Base-by-base conservation (phyloP, 495 filamentous ascomycete genomes). In the Penicillium subrubescens region DNA sequence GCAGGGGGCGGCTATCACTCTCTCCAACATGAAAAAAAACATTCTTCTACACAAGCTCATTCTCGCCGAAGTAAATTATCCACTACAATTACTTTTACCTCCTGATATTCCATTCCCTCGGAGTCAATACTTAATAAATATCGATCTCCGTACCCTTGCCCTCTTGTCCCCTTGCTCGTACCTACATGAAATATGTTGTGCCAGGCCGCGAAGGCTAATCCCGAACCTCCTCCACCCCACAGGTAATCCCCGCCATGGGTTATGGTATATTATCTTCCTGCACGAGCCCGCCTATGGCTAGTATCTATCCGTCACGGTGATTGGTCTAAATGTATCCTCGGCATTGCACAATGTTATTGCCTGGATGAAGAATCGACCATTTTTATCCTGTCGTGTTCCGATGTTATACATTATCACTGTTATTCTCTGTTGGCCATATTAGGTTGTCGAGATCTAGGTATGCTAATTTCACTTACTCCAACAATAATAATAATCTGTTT, bases 401-500 rank as follows among this genome's bases (percentile, higher is more conserved):
- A 35, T 66, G 5, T 60, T 79, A 55, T 83, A 81, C 59, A 79
- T 82, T 33, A 52, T 65, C 43, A 82, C 80, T 2, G 72, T 82
- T 5, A 31, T 74, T 1, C 69, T 83, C 17, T 76, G 66, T 27
- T 76, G 74, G 71, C 81, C 78, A 5, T 82, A 82, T 57, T 82
- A 79, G 80, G 65, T 79, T 19, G 50, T 82, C 0, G 81, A 84
- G 66, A 84, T 82, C 14, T n/a, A n/a, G n/a, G n/a, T 82, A 81
- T 59, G 79, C 77, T 4, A 81, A 84, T 34, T 84, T 83, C 60
- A 73, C 76, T 12, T 82, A 75, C 57, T 82, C 81, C 64, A 82
- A 83, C 58, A 81, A 83, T 60, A 76, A 81, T 72, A 84, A 82
- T 50, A 67, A 73, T 41, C 61, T 86, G 0, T 87, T 85, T 59